These are phyloP conservation scores for Lactarius pseudohatsudake DNA, from an alignment of 768 basidiomycete species.

Conservation along the genomic window DNA sequence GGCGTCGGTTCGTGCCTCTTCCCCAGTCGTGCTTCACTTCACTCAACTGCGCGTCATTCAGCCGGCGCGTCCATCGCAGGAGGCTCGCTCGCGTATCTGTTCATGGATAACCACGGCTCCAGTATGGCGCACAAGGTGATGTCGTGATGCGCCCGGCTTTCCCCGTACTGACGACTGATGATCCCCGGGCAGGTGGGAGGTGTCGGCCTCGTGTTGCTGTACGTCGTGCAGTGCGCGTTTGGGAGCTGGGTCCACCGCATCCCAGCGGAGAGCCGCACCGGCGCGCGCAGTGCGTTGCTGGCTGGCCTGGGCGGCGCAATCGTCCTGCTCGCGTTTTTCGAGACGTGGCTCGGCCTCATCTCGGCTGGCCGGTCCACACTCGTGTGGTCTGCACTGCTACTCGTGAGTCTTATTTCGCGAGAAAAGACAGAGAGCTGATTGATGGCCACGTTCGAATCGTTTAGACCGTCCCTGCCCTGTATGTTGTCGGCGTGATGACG, in stretches of 20 bases:
- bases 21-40: background rate
- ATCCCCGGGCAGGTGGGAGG: slow-evolving; percentile 11
- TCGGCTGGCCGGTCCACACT: background rate
- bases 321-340: slow-evolving; percentile 17
- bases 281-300: slow-evolving; percentile 3
- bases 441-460: no score
- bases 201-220: background rate
- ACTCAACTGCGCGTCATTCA: background rate
- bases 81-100: slow-evolving; percentile 22
- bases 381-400: slow-evolving; percentile 2
- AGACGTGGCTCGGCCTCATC: slow-evolving; percentile 16
- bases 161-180: no score
- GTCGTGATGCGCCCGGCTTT: background rate
- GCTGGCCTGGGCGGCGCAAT: background rate
- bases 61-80: slow-evolving; percentile 9
- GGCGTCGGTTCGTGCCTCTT: slow-evolving; percentile 17
- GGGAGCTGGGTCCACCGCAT: slow-evolving; percentile 10
- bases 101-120: slow-evolving; percentile 8
- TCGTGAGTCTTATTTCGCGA: slow-evolving; percentile 19
- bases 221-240: slow-evolving; percentile 15
- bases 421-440: background rate
- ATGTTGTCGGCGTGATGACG: slow-evolving; percentile 12
- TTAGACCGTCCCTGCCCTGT: slow-evolving; percentile 7
- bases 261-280: background rate
- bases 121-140: slow-evolving; percentile 12